These are phyloP conservation scores for Penicillium desertorum DNA, from an alignment of 495 filamentous ascomycete species.

Conservation along the genomic window DNA sequence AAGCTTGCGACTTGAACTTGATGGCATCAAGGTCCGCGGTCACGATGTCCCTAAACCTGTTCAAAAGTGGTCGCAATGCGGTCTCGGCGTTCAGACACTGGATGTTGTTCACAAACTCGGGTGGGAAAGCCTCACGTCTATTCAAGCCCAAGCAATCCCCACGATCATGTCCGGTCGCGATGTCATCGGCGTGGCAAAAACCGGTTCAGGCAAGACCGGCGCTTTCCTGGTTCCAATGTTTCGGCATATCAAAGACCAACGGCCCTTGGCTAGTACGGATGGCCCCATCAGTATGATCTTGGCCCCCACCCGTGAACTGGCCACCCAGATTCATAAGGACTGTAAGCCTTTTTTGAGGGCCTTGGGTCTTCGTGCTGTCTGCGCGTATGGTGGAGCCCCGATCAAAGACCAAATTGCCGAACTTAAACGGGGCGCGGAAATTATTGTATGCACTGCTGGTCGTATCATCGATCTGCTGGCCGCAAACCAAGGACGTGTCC, in stretches of 20 bases:
- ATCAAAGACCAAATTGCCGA: constrained; percentile 98
- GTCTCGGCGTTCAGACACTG: constrained; percentile 80
- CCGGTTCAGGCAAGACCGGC: constrained; percentile 97
- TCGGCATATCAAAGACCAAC: constrained; percentile 93
- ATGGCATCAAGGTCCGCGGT: constrained; percentile 90
- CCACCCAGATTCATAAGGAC: constrained; percentile 91
- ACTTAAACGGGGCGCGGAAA: constrained; percentile 91
- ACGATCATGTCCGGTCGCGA: constrained; percentile 95
- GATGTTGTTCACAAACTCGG: constrained; percentile 80
- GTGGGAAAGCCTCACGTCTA: constrained; percentile 87
- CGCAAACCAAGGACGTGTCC: constrained; percentile 88
- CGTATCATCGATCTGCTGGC: constrained; percentile 94
- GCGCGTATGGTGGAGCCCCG: constrained; percentile 90
- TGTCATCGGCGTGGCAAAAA: constrained; percentile 95
- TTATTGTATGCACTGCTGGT: constrained; percentile 94
- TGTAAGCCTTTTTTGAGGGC: constrained; percentile 92
- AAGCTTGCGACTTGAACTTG: constrained; percentile 79
- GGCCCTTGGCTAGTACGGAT: constrained; percentile 76
- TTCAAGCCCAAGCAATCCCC: constrained; percentile 93
- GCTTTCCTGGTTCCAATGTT: constrained; percentile 96
- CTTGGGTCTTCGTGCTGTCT: constrained; percentile 85
- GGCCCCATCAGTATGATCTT: constrained; percentile 87
- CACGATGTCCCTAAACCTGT: constrained; percentile 89
- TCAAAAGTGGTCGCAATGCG: constrained; percentile 95
- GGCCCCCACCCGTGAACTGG: constrained; percentile 93